These are phyloP conservation scores for Ophiostoma ips DNA, from an alignment of 2,329 filamentous ascomycete genomes.

Conservation along the genomic window DNA sequence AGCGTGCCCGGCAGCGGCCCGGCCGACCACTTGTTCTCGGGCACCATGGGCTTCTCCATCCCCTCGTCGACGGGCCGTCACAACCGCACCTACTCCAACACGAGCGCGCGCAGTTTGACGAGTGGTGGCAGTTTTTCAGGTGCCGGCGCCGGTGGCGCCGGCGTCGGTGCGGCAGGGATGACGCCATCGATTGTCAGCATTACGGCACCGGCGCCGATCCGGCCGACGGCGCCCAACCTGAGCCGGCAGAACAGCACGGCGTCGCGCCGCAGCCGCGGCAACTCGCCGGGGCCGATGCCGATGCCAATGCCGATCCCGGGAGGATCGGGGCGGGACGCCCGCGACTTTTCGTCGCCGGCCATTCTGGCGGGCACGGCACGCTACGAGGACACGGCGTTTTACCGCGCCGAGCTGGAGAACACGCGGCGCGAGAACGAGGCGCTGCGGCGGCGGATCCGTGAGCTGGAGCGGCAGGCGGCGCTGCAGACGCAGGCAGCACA, in stretches of 20 bases:
- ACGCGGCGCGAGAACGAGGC: conserved; percentile 51
- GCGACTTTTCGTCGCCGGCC: conserved; percentile 33
- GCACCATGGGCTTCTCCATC: conserved; percentile 43
- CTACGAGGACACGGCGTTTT: conserved; percentile 49
- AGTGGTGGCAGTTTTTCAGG: neutral
- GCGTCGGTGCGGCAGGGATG: no score
- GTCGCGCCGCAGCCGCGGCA: conserved; percentile 37
- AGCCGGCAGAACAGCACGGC: conserved; percentile 42
- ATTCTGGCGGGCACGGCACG: conserved; percentile 42
- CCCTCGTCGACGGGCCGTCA: conserved; percentile 36
- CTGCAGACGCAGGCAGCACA: neutral
- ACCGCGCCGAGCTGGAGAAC: conserved; percentile 44
- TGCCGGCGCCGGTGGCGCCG: conserved; percentile 22
- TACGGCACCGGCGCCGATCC: conserved; percentile 28
- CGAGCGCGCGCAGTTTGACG: conserved; percentile 38
- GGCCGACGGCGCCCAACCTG: conserved; percentile 23
- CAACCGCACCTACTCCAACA: conserved; percentile 44
- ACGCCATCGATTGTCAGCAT: conserved; percentile 29
- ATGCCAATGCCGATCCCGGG: conserved; percentile 14
- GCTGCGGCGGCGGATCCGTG: conserved; percentile 45
- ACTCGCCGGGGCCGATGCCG: conserved; percentile 28
- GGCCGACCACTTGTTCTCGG: conserved; percentile 33
- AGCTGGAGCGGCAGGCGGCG: conserved; percentile 36
- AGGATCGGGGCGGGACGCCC: conserved; percentile 12
- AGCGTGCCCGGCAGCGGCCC: conserved; percentile 23